phyloP scores from a whole-genome alignment of 2,329 filamentous ascomycete genomes.

The Fusarium beomiforme region DNA sequence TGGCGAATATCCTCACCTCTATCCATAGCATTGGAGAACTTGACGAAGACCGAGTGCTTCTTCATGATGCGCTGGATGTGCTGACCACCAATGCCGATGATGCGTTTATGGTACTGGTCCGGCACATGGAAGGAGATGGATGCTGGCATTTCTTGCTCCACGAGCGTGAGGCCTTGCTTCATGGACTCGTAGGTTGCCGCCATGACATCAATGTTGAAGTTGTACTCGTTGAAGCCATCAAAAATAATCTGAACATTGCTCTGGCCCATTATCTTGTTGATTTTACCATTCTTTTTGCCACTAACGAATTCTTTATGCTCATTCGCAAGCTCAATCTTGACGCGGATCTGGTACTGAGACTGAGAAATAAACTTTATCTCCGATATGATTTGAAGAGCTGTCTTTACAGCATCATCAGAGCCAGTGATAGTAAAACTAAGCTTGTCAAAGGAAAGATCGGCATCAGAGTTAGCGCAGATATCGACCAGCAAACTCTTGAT shows the following conservation, averaged over 20 bases:
- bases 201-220: constrained; percentile 99
- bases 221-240: constrained; percentile 99
- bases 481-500: constrained; percentile 92
- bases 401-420: constrained; percentile 95
- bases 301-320: constrained; percentile 99
- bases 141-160: constrained; percentile 99
- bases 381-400: constrained; percentile 92
- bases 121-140: constrained; percentile 99
- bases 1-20: constrained; percentile 64
- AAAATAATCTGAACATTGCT: constrained; percentile 99
- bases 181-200: constrained; percentile 92
- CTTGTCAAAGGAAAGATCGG: constrained; percentile 94
- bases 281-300: constrained; percentile 99
- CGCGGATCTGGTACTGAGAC: constrained; percentile 89
- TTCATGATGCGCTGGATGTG: constrained; percentile 99
- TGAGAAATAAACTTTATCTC: constrained; percentile 90
- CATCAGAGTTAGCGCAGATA: constrained; percentile 95
- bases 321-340: constrained; percentile 98
- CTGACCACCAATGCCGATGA: constrained; percentile 97
- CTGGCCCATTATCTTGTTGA: constrained; percentile 99
- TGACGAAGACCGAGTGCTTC: constrained; percentile 99
- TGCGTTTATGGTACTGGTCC: constrained; percentile 99
- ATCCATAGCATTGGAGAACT: constrained; percentile 99
- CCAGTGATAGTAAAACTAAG: constrained; percentile 93
- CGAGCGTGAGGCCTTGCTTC: constrained; percentile 89